phyloP scores from a whole-genome alignment of 345 rosid species.

The Pistacia integerrima region DNA sequence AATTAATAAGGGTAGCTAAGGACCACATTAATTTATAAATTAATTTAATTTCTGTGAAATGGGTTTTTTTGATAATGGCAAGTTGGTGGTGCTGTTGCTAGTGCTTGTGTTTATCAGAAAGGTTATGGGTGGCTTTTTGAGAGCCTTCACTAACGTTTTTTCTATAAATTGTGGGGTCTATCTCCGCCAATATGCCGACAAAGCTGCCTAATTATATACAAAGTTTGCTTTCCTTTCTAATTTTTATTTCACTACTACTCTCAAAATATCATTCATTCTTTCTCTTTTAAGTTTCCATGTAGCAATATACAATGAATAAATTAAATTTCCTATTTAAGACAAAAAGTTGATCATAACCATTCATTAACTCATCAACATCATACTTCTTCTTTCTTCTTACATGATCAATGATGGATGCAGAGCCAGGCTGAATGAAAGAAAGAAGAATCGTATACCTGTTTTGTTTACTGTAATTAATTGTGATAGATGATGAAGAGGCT shows the following conservation, averaged over 20 bases:
- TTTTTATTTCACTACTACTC: neutral
- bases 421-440: neutral
- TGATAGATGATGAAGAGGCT: too few species aligned
- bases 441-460: neutral
- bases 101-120: constrained; percentile 45
- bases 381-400: neutral
- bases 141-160: constrained; percentile 13
- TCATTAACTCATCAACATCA: neutral
- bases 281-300: neutral
- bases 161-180: constrained; percentile 40
- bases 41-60: neutral
- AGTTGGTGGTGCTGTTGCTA: constrained; percentile 38
- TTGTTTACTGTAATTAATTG: too few species aligned
- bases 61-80: constrained; percentile 30
- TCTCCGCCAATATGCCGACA: constrained; percentile 44
- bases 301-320: neutral
- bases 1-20: neutral
- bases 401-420: neutral
- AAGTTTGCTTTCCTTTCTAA: neutral
- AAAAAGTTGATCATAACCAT: constrained; percentile 25
- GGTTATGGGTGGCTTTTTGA: constrained; percentile 33
- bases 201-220: constrained; percentile 26
- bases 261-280: neutral
- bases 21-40: neutral
- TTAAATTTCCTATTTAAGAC: neutral